phyloP scores from a whole-genome alignment of 768 basidiomycete species.

The Crucibulum laeve region DNA sequence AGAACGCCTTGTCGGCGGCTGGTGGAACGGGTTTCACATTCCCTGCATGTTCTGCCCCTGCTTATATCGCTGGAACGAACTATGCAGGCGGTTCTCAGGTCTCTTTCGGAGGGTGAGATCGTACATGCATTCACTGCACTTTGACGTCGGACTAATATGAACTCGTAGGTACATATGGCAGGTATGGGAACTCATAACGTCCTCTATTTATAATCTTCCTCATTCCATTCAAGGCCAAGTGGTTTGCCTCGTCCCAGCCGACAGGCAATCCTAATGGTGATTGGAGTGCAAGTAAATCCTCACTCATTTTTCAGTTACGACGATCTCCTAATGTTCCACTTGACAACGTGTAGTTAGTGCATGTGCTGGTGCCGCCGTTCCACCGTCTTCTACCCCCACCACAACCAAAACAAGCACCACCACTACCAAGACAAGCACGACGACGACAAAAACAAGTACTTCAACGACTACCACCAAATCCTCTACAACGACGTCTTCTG shows the following conservation, averaged over 20 bases:
- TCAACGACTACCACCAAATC: constrained; percentile 9
- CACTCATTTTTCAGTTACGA: neutral
- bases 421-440: constrained; percentile 16
- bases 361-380: constrained; percentile 31
- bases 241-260: constrained; percentile 47
- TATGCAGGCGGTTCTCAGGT: constrained; percentile 51
- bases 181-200: constrained; percentile 22
- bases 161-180: constrained; percentile 57
- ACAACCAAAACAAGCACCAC: constrained; percentile 12
- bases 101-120: constrained; percentile 49
- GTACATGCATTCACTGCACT: neutral
- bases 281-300: constrained; percentile 61
- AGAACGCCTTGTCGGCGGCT: constrained; percentile 52
- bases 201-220: neutral
- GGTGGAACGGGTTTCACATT: constrained; percentile 69
- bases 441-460: constrained; percentile 13
- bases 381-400: constrained; percentile 12
- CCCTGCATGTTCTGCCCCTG: constrained; percentile 54
- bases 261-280: constrained; percentile 46
- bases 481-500: constrained; percentile 15
- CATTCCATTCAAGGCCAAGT: constrained; percentile 47
- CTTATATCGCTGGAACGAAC: constrained; percentile 41
- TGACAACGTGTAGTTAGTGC: constrained; percentile 47
- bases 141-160: constrained; percentile 4
- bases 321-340: neutral